Evolutionary conservation across 208 protist genomes (phyloP), one percentile per base, ranked within the genome.

Genomic region (Wallacemonas sp.): DNA sequence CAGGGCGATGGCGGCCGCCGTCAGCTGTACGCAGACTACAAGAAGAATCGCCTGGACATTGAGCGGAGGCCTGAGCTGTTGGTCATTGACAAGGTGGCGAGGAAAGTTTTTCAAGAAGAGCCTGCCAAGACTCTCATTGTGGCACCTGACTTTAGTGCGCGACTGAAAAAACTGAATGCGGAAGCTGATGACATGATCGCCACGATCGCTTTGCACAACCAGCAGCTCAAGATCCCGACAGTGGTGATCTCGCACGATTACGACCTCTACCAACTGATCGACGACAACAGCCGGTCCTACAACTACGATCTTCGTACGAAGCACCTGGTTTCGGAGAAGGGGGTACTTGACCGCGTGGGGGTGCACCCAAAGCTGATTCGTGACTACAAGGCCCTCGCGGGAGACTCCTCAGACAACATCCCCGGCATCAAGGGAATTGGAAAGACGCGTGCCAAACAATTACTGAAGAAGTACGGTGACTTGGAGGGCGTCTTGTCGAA

Each of bases 101-200:
- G 85, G 64, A 83, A 83, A 32, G 83, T 96, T 3, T 90, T 96
- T 38, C 60, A 72, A 27, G 81, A 90, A 24, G 85, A 96, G 55
- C 90, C 90, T 19, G 66, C 54, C 9, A 70, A 81, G 38, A 91
- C 87, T 21, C 45, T 84, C 26, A 65, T 93, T 4, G 59, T 96
- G 8, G 68, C 91, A 9, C 90, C 90, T n/a, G 85, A 92, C 66
- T 83, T 70, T 55, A 78, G 92, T 44, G 26, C 90, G 1, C 63
- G 73, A 8, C 73, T 96, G 4, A 81, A 85, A 37, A 85, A 50
- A 17, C 48, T 96, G 17, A 85, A 92, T 44, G 87, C 83, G n/a
- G 91, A 96, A 71, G 91, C 87, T 17, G 91, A 96, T 68, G 91
- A 96, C 65, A 94, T 96, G 81, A 96, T 96, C 45, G 85, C 85